Evolutionary conservation across 805 yeast species (phyloP).

Genomic region (Yamadazyma olivae): DNA sequence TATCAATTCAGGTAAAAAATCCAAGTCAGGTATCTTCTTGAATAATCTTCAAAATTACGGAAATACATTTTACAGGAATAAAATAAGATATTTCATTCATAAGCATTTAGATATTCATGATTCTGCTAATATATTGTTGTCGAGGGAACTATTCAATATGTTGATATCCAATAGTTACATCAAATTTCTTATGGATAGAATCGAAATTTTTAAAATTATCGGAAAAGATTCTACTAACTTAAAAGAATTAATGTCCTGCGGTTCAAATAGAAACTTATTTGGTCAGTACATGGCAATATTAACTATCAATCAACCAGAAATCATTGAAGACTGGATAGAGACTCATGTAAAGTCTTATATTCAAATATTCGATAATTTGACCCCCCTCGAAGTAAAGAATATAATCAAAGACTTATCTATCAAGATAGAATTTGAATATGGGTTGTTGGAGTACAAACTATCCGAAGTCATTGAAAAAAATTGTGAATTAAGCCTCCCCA

Average conservation of each 20-base stretch:
- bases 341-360: constrained; percentile 8
- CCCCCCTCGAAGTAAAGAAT: constrained; percentile 9
- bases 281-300: constrained; percentile 17
- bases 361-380: constrained; percentile 12
- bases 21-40: neutral
- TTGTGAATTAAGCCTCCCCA: neutral
- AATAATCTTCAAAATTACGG: constrained; percentile 6
- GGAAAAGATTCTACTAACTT: neutral
- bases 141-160: constrained; percentile 3
- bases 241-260: no score
- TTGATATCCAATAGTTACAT: constrained; percentile 10
- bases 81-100: constrained; percentile 4
- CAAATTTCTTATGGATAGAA: constrained; percentile 13
- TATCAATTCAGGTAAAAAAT: neutral
- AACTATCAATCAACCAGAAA: constrained; percentile 3
- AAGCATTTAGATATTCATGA: constrained; percentile 2
- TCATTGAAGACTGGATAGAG: constrained; percentile 10
- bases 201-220: constrained; percentile 6
- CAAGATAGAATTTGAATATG: neutral
- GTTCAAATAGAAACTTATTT: no score
- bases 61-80: constrained; percentile 4
- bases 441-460: neutral
- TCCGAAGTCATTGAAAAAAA: neutral
- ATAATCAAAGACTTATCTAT: neutral
- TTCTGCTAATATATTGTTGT: neutral